Evolutionary conservation across 208 protist species (phyloP), one percentile per base, ranked within the genome.

Genomic region (Leishmania guyanensis): DNA sequence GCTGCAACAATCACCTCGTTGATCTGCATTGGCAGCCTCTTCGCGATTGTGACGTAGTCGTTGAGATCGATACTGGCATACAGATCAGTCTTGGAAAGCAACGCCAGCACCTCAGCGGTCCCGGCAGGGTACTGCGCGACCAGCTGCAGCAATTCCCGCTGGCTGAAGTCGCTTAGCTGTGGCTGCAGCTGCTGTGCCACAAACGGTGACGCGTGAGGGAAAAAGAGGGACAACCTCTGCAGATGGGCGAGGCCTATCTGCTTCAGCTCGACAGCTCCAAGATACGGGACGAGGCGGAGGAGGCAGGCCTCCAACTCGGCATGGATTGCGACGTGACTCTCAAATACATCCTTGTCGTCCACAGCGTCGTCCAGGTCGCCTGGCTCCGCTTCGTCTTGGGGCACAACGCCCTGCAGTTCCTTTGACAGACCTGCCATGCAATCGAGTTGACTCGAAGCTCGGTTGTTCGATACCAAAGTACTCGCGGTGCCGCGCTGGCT

Each of bases 21-120:
- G 29, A 97, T 82, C 6, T n/a, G 9, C 92, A 94, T 93, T 8
- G 94, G 94, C 26, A 96, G 74, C 46, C 73, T 83, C 60, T 90
- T 88, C 10, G 88, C 84, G 1, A 92, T 66, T 17, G 87, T 78
- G 43, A 93, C 69, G 84, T 90, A 93, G n/a, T 94, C 90, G 69
- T 69, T 82, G 17, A 96, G 77, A 71, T 94, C 93, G 39, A 97
- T 79, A n/a, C 83, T 88, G 51, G 87, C 50, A 26, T 74, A 64
- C 65, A 94, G 77, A 77, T 96, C 93, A 22, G 77, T 68, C 53
- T 87, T 82, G 4, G 75, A 22, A 62, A 97, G 81, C n/a, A 88
- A 68, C 48, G 64, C 65, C 43, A 90, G 53, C 17, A 96, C 85
- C 16, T 90, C 72, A 4, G 82, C 75, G 60, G 77, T 80, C 5